Percentiles rank a stretch among this genome's conserved stretches.
Evolutionary conservation across 306 rosid species (phyloP).

Genomic region (Trichosanthes truncata): DNA sequence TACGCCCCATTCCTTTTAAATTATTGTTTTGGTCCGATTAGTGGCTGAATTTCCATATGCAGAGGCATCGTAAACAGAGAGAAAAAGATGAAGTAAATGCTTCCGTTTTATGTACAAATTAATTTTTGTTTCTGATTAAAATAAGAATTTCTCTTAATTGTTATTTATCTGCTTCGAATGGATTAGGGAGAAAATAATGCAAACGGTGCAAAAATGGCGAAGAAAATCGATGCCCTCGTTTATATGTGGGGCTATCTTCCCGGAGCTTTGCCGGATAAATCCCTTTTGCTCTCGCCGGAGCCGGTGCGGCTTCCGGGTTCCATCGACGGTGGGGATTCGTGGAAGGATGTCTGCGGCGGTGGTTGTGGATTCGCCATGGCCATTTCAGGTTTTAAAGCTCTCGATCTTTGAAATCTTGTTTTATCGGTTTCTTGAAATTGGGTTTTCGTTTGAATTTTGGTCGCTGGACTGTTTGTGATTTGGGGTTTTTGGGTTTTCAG

Average conservation of each 20-base stretch:
- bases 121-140: neutral
- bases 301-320: conserved; percentile 30
- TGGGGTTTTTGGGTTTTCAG: conserved; percentile 17
- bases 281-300: conserved; percentile 47
- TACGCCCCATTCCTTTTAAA: conserved; percentile 11
- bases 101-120: neutral
- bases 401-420: conserved; percentile 5
- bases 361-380: conserved; percentile 95
- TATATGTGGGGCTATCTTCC: conserved; percentile 91
- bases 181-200: conserved; percentile 40
- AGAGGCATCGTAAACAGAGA: conserved; percentile 3
- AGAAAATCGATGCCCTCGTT: conserved; percentile 29
- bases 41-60: neutral
- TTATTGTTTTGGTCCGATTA: neutral
- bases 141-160: neutral
- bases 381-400: conserved; percentile 49
- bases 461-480: neutral
- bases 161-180: neutral
- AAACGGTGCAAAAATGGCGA: conserved; percentile 27
- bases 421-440: neutral
- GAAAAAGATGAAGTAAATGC: neutral
- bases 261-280: conserved; percentile 60
- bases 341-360: conserved; percentile 78
- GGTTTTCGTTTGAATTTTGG: conserved; percentile 7
- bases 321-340: conserved; percentile 28